Base-by-base conservation (phyloP, 2,329 filamentous ascomycete genomes). In the Cadophora sp. region DNA sequence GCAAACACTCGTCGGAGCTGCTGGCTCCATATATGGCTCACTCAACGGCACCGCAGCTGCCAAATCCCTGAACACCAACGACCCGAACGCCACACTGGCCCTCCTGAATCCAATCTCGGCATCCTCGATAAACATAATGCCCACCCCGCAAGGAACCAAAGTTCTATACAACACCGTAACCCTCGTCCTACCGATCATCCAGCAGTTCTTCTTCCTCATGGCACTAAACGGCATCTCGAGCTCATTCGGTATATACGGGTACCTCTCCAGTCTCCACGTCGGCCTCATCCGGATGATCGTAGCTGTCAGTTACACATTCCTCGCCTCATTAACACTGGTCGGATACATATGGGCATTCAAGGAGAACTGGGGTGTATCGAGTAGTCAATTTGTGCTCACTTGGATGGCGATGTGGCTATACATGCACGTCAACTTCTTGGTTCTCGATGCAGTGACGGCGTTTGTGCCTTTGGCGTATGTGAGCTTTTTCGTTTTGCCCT, bases 321-420 rank as follows among this genome's bases (percentile, higher is more conserved):
- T 43, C 12, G 40, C 40, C 40, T 11, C 79, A 0, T 70, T 84
- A 0, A 76, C 75, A 26, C 77, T 79, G 27, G 72, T 79, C 0
- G 82, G 80, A 0, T 79, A 78, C 59, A 78, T 82, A 63, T 84
- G 81, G 82, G 82, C 80, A 0, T 83, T 80, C 73, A 75, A 78
- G 0, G 80, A 81, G 65, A 73, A 73, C 50, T 83, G 82, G 82
- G 64, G 62, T 1, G 80, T 43, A 6, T 16, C 40, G 3, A 6
- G 40, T 14, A 14, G 11, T 43, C 40, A 43, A 1, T 79, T 90
- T 5, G 87, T 87, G 0, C 81, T 84, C 73, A 88, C 86, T 0
- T 90, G 86, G 86, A 78, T 77, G 14, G 83, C 86, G 0, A 75
- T 89, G 0, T 91, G 88, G 83, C 78, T 91, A 2, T 88, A 90